A percentile compares a stretch with the other conserved stretches of the same genome.
Conservation (phyloP, 1,284 basidiomycete species). For the Anthracocystis panici-leucophaei region DNA sequence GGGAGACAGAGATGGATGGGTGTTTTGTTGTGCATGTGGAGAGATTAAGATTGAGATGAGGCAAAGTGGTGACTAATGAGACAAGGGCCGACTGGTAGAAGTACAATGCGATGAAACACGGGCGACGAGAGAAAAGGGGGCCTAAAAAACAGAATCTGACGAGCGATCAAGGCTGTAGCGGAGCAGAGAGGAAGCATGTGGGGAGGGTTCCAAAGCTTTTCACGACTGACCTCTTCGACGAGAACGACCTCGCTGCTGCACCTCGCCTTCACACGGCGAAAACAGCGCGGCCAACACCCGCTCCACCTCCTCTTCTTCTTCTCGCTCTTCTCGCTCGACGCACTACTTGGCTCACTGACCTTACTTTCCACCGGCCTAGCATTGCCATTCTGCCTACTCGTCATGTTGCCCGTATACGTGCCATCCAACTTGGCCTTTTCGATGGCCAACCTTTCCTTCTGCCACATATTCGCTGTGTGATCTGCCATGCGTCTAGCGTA, state of each 20-base stretch:
- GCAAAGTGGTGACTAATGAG: too few relatives aligned
- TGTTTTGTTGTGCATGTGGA: not conserved
- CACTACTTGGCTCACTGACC: not conserved
- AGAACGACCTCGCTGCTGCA: not conserved
- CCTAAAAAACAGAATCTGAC: not conserved
- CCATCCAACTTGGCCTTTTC: constrained; percentile 49
- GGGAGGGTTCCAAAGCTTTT: too few relatives aligned
- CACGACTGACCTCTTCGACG: constrained; percentile 6
- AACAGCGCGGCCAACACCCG: constrained; percentile 11
- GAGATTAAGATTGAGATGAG: too few relatives aligned
- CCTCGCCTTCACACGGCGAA: not conserved
- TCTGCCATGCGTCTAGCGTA: constrained; percentile 37
- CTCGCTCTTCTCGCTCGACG: not conserved
- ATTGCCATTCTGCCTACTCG: constrained; percentile 37
- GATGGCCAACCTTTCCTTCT: constrained; percentile 44
- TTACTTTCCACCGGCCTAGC: constrained; percentile 20
- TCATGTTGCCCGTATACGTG: constrained; percentile 43
- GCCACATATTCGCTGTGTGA: constrained; percentile 48
- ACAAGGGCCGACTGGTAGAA: constrained; percentile 8
- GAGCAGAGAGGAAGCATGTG: constrained; percentile 1
- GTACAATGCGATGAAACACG: constrained; percentile 29
- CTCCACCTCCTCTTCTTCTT: constrained; percentile 14
- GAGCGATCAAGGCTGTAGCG: not conserved
- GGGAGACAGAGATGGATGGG: too few relatives aligned
- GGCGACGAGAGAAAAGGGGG: constrained; percentile 2